These are phyloP conservation scores for Aspergillus latus DNA, from an alignment of 2,329 filamentous ascomycete species.

Conservation along the genomic window DNA sequence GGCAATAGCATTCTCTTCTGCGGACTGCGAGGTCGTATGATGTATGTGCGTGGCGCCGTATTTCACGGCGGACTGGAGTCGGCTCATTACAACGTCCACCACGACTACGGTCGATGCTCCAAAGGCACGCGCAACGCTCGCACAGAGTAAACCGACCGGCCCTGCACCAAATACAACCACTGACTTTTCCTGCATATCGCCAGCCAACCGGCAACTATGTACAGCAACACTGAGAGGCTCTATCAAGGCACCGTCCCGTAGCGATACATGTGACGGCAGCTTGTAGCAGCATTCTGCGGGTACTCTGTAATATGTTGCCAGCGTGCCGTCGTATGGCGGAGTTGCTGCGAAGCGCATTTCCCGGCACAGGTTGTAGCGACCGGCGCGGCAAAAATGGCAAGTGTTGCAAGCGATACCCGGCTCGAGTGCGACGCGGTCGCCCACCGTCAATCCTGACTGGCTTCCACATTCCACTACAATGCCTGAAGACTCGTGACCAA, in stretches of 20 bases:
- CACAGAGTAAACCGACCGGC: conserved; percentile 79
- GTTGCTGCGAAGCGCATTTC: conserved; percentile 87
- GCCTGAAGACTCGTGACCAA: conserved; percentile 69
- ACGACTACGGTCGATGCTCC: conserved; percentile 75
- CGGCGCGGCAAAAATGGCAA: conserved; percentile 71
- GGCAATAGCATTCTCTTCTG: conserved; percentile 69
- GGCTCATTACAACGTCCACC: conserved; percentile 66
- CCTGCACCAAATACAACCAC: conserved; percentile 82
- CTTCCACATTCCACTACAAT: conserved; percentile 60
- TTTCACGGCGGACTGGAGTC: conserved; percentile 70
- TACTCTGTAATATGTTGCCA: conserved; percentile 76
- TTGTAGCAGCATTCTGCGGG: conserved; percentile 87
- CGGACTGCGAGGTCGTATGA: conserved; percentile 60
- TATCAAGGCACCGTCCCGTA: conserved; percentile 82
- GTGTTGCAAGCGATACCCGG: conserved; percentile 68
- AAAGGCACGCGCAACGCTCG: conserved; percentile 75
- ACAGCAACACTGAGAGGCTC: conserved; percentile 83
- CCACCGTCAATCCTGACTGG: conserved; percentile 54
- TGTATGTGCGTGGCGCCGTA: conserved; percentile 56
- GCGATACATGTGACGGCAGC: conserved; percentile 57
- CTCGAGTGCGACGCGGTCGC: conserved; percentile 73
- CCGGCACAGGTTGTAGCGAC: conserved; percentile 82
- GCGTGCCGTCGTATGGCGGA: conserved; percentile 80
- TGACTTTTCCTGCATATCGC: conserved; percentile 68
- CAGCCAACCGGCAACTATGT: conserved; percentile 72